phyloP scores from a whole-genome alignment of 2,329 filamentous ascomycete species.

The Albifimbria verrucaria region DNA sequence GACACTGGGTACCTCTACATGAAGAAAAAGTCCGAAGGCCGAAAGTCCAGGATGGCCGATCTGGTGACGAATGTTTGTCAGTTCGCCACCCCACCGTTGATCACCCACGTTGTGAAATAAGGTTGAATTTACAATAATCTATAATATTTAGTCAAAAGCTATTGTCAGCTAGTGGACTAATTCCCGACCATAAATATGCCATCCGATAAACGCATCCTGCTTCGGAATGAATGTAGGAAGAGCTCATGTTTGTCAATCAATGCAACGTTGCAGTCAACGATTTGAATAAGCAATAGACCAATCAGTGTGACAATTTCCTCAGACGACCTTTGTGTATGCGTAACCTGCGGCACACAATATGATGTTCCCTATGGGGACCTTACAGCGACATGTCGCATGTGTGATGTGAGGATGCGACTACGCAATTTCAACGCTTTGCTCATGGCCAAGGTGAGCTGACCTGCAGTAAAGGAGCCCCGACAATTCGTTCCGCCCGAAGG shows the following conservation, averaged over 20 bases:
- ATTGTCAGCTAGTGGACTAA: background rate
- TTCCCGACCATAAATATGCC: background rate
- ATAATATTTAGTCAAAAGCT: background rate
- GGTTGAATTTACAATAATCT: background rate
- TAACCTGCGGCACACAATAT: background rate
- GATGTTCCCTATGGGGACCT: background rate
- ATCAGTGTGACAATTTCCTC: background rate
- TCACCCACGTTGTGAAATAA: background rate
- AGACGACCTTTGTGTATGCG: background rate
- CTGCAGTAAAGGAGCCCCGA: background rate
- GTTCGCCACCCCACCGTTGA: background rate
- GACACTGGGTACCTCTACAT: too few relatives aligned
- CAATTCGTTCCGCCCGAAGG: background rate
- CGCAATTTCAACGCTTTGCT: background rate
- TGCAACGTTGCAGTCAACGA: background rate
- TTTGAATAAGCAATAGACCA: background rate
- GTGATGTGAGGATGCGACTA: background rate
- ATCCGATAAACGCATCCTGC: background rate
- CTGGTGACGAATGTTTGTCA: background rate
- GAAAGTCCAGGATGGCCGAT: background rate
- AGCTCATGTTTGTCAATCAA: background rate
- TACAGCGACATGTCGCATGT: background rate
- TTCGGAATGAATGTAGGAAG: background rate
- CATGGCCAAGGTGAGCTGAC: background rate
- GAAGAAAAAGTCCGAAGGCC: background rate